Evolutionary conservation across 2,329 filamentous ascomycete species (phyloP).

Genomic region (Talaromyces marneffei): DNA sequence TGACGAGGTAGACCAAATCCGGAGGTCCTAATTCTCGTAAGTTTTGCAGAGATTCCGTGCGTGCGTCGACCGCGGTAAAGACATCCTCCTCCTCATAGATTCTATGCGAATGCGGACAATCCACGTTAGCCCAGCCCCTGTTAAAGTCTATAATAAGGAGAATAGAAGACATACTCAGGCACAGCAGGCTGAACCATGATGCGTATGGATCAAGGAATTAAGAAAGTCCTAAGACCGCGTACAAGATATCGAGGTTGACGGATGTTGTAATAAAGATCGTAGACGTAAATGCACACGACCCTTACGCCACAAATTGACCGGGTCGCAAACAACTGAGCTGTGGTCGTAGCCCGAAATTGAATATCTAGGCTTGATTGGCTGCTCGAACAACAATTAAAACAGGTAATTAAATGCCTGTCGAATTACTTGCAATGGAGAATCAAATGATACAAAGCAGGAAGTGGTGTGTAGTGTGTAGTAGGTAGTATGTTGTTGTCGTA

Average conservation of each 20-base stretch:
- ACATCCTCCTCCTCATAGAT: slow-evolving; percentile 87
- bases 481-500: not conserved
- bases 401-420: not conserved
- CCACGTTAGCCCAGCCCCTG: slow-evolving; percentile 21
- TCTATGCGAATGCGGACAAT: slow-evolving; percentile 43
- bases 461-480: not conserved
- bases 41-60: slow-evolving; percentile 78
- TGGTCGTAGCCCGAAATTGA: not conserved
- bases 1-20: slow-evolving; percentile 90
- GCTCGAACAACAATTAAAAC: not conserved
- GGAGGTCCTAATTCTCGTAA: slow-evolving; percentile 92
- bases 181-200: slow-evolving; percentile 69
- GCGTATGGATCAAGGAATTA: slow-evolving; percentile 22
- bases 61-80: slow-evolving; percentile 76
- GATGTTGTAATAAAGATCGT: not conserved
- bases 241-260: not conserved
- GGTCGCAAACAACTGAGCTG: not conserved
- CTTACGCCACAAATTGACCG: not conserved
- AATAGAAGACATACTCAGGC: slow-evolving; percentile 57
- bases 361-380: not conserved
- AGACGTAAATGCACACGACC: slow-evolving; percentile 4
- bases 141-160: slow-evolving; percentile 18
- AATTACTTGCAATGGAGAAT: not conserved
- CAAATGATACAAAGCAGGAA: not conserved
- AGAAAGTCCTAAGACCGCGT: slow-evolving; percentile 1